Conservation (phyloP, 2,329 filamentous ascomycete genomes). For the Colletotrichum higginsianum region DNA sequence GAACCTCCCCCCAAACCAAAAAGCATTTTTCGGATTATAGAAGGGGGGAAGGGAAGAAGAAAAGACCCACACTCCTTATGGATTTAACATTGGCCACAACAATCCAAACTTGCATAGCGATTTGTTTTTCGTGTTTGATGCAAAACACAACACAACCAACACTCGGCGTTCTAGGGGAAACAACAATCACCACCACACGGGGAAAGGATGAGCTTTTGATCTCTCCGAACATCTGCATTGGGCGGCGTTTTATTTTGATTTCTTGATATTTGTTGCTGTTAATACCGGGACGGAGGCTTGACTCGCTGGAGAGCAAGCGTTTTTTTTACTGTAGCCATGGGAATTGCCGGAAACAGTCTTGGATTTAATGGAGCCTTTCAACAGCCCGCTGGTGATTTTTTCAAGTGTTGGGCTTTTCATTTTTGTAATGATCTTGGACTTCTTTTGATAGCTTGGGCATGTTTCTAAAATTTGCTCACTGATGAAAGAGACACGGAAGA, state of each 20-base stretch:
- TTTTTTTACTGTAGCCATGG: neutral
- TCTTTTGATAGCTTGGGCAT: neutral
- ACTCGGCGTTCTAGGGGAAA: conserved; percentile 35
- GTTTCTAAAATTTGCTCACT: too few relatives aligned
- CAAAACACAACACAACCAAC: conserved; percentile 29
- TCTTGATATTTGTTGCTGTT: conserved; percentile 2
- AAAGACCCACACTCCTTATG: conserved; percentile 41
- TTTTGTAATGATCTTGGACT: conserved; percentile 26
- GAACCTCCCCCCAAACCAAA: conserved; percentile 49
- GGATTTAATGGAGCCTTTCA: conserved; percentile 36
- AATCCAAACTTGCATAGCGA: conserved; percentile 71
- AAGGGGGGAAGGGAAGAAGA: conserved; percentile 23
- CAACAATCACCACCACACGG: conserved; percentile 17
- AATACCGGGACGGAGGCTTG: conserved; percentile 21
- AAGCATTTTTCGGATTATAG: conserved; percentile 37
- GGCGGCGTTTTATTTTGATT: conserved; percentile 37
- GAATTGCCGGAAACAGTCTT: conserved; percentile 12
- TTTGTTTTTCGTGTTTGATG: conserved; percentile 55
- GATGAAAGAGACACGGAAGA: conserved; percentile 4
- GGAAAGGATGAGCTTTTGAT: neutral
- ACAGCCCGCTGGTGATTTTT: neutral
- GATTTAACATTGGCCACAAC: conserved; percentile 47
- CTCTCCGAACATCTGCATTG: conserved; percentile 35
- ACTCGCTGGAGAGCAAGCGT: neutral
- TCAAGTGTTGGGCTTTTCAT: neutral